Base-by-base conservation (phyloP, 805 yeast genomes). In the Middelhovenomyces tepae region DNA sequence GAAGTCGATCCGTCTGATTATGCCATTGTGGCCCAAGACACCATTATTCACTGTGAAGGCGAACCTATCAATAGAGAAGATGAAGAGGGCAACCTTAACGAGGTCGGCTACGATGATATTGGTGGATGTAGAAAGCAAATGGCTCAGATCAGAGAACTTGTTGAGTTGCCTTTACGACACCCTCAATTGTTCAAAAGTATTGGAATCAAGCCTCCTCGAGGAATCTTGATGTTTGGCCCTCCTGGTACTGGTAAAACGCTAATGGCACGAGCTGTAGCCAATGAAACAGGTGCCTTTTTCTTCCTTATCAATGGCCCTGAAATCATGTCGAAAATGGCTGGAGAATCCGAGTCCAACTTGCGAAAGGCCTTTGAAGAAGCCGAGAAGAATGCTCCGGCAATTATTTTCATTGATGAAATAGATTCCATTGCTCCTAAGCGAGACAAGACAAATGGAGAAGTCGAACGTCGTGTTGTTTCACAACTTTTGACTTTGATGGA, bases 161-260 rank as follows among this genome's bases (percentile, higher is more conserved):
- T 91, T 43, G 98, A 91, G 67, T 73, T 91, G 60, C 98, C 98
- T 16, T 72, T 91, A 53, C 82, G 98, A 67, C 98, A 91, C 61
- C 98, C 98, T 33, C 97, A 91, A 64, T 73, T 91, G 51, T 91
- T 91, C 72, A 91, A 91, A 67, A 78, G 93, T 23, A 89, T 91
- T 54, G 98, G 98, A 73, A 91, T 91, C 58, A 91, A 91, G 61
- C 98, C 98, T 27, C 98, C 98, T 45, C 83, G 85, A 61, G 98
- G 98, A 68, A 86, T 91, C 41, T 73, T 91, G 54, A 57, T 57
- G 63, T 91, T 82, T 59, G 98, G 98, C 54, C 98, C 98, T 31
- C 98, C 98, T 21, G 98, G 98, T 75, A 91, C 98, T 10, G 98
- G 98, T 82, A 91, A 91, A 65, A 91, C 98, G 20, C 70, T 91